phyloP scores from a whole-genome alignment of 2,329 filamentous ascomycete genomes.

The Teratosphaeria viscida region DNA sequence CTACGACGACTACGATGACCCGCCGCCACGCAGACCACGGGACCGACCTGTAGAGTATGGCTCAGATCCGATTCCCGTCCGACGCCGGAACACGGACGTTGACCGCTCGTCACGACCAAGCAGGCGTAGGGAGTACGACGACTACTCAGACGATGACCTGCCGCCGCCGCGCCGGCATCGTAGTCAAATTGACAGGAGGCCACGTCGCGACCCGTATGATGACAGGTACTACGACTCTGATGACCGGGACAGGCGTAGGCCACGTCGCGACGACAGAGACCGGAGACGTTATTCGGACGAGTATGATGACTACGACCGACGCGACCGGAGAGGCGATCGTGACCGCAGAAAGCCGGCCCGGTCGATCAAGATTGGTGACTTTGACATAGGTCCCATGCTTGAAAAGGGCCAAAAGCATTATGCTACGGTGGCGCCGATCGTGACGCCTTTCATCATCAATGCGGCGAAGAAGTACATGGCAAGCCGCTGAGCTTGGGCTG shows the following conservation, averaged over 20 bases:
- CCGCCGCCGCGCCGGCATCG: slow-evolving; percentile 3
- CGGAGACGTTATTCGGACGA: slow-evolving; percentile 12
- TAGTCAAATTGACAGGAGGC: slow-evolving; percentile 2
- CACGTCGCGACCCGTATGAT: slow-evolving; percentile 10
- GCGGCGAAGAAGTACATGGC: slow-evolving; percentile 3
- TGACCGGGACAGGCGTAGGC: slow-evolving; percentile 12
- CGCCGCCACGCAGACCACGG: slow-evolving; percentile 4
- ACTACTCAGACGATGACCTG: slow-evolving; percentile 5
- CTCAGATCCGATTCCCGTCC: slow-evolving; percentile 17
- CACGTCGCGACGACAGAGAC: slow-evolving; percentile 8
- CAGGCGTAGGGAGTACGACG: slow-evolving; percentile 15
- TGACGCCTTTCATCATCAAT: slow-evolving; percentile 22
- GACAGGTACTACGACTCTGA: slow-evolving; percentile 8
- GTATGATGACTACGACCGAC: slow-evolving; percentile 14
- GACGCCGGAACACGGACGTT: slow-evolving; percentile 14
- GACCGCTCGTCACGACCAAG: slow-evolving; percentile 6
- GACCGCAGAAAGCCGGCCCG: slow-evolving; percentile 13
- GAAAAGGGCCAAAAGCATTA: slow-evolving; percentile 26
- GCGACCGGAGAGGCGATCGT: slow-evolving; percentile 6
- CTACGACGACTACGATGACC: slow-evolving; percentile 7
- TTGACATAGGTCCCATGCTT: slow-evolving; percentile 23
- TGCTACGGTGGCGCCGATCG: slow-evolving; percentile 20
- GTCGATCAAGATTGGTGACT: slow-evolving; percentile 23
- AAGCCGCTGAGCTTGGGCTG: background rate
- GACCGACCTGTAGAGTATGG: slow-evolving; percentile 17